Conservation (phyloP, 1,139 yeast species). For the Arxiozyma telluris region DNA sequence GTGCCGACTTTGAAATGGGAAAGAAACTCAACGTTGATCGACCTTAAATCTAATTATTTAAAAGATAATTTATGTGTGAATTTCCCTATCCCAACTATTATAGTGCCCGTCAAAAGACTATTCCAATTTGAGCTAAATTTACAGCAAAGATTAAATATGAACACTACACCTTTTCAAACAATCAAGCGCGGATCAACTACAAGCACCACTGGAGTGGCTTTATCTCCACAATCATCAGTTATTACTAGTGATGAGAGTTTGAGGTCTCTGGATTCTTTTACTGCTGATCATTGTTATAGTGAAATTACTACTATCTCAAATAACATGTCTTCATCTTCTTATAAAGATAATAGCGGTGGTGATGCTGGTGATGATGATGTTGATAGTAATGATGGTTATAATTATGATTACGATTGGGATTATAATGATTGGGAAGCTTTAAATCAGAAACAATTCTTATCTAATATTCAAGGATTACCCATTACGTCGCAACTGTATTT, state of each 20-base stretch:
- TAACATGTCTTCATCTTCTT: background rate
- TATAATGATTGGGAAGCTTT: background rate
- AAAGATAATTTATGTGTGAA: constrained; percentile 55
- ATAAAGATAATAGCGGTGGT: background rate
- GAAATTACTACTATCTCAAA: background rate
- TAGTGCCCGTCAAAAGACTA: constrained; percentile 62
- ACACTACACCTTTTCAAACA: background rate
- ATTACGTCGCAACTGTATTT: background rate
- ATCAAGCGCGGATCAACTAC: background rate
- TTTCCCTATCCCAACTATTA: constrained; percentile 59
- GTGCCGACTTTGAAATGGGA: constrained; percentile 14
- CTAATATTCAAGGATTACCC: background rate
- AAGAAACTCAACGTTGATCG: constrained; percentile 12
- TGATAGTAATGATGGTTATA: background rate
- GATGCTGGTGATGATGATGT: background rate
- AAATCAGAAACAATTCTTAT: background rate
- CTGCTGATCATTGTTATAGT: constrained; percentile 1
- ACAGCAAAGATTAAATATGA: constrained; percentile 5
- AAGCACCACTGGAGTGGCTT: background rate
- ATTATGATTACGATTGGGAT: background rate
- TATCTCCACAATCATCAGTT: background rate
- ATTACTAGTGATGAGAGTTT: background rate
- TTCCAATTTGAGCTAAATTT: constrained; percentile 41
- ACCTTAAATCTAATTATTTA: constrained; percentile 34
- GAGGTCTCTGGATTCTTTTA: constrained; percentile 2